These are phyloP conservation scores for Fragilariopsis cylindrus DNA, from an alignment of 108 stramenopile genomes.

Conservation along the genomic window DNA sequence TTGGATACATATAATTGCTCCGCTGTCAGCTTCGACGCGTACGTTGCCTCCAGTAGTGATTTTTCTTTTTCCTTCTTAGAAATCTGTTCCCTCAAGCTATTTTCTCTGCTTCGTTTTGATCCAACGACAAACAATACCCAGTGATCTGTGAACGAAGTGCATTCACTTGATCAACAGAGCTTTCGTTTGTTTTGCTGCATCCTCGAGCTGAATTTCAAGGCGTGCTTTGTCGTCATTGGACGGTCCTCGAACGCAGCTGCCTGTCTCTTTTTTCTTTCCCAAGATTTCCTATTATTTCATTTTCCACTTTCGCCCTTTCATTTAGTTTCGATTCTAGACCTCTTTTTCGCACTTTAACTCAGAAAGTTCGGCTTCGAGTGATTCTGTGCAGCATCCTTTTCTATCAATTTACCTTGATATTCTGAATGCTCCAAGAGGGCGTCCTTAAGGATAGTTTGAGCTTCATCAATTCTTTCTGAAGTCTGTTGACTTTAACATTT, in stretches of 20 bases:
- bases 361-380: not conserved
- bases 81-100: not conserved
- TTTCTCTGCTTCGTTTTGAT: not conserved
- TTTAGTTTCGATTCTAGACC: not conserved
- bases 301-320: not conserved
- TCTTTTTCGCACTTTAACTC: not conserved
- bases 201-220: conserved; percentile 5
- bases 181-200: not conserved
- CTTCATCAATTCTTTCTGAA: not conserved
- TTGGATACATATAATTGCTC: too few species aligned
- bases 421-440: not conserved
- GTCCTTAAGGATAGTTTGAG: not conserved
- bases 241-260: not conserved
- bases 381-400: not conserved
- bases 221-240: not conserved
- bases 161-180: not conserved
- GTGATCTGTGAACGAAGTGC: not conserved
- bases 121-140: not conserved
- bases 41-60: too few species aligned
- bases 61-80: not conserved
- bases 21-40: too few species aligned
- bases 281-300: not conserved
- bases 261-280: not conserved
- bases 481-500: not conserved
- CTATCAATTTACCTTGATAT: not conserved